Percentiles rank a stretch among this genome's conserved stretches.
phyloP scores from a whole-genome alignment of 73 alveolate genomes.

The Paramecium biaurelia region DNA sequence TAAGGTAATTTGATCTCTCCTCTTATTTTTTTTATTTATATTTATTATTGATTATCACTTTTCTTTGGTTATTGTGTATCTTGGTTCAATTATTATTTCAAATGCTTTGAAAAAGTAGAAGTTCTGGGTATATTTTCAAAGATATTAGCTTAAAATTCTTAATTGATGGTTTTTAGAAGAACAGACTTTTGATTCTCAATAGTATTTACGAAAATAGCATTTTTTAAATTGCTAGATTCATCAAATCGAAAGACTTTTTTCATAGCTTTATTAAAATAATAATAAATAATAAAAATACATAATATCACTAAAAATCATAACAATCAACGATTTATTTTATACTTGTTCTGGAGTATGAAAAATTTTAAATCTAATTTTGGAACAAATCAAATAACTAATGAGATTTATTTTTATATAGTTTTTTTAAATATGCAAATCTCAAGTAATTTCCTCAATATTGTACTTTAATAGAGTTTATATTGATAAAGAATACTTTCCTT shows the following conservation, averaged over 20 bases:
- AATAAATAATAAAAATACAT: background rate
- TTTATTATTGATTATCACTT: background rate
- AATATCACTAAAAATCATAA: background rate
- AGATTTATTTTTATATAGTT: too few relatives aligned
- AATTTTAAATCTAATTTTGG: background rate
- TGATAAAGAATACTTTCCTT: too few relatives aligned
- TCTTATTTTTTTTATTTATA: background rate
- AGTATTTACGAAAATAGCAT: background rate
- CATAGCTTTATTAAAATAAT: background rate
- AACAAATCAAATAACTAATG: too few relatives aligned
- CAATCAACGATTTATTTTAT: background rate
- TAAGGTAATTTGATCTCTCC: background rate
- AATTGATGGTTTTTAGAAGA: background rate
- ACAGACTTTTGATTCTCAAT: background rate
- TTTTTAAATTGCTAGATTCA: background rate
- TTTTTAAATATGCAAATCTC: too few relatives aligned
- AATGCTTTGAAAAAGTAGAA: background rate
- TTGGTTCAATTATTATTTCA: background rate
- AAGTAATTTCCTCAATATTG: too few relatives aligned
- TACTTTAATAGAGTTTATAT: too few relatives aligned
- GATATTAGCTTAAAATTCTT: background rate
- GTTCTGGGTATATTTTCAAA: constrained; percentile 20
- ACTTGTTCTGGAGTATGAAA: background rate
- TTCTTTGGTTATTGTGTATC: background rate
- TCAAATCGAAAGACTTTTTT: background rate